A percentile compares a stretch with the other conserved stretches of the same genome.
Evolutionary conservation across 768 basidiomycete species (phyloP).

Genomic region (Boletus sensibilis): DNA sequence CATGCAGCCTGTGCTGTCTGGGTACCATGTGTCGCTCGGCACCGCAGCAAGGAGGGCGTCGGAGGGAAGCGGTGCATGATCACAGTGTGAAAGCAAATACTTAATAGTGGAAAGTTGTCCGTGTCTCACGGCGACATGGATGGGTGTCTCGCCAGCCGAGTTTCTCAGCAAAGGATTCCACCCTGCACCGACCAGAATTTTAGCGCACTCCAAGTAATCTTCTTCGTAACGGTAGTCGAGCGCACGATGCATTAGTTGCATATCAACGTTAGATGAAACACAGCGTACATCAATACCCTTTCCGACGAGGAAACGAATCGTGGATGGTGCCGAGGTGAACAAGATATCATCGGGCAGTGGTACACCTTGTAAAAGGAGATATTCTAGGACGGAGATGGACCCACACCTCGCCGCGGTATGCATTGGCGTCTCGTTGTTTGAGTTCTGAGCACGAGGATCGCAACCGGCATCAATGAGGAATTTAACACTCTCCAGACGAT

Average conservation of each 20-base stretch:
- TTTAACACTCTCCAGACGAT: background rate
- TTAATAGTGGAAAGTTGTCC: background rate
- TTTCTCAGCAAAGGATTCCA: background rate
- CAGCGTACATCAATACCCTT: background rate
- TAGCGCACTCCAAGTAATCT: background rate
- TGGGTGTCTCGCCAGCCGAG: background rate
- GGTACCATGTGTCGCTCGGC: background rate
- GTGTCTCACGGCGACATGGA: background rate
- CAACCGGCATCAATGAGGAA: slow-evolving; percentile 1
- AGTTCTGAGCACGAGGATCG: background rate
- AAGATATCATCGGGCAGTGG: background rate
- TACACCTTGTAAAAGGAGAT: background rate
- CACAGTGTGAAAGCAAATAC: background rate
- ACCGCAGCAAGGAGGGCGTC: background rate
- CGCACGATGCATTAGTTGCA: background rate
- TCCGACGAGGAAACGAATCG: background rate
- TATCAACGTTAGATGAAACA: background rate
- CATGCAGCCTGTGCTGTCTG: fast-evolving
- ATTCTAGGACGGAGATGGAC: background rate
- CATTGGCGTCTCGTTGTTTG: background rate
- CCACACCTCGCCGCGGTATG: background rate
- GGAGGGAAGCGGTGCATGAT: background rate
- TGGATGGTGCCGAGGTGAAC: background rate
- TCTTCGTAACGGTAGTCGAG: background rate
- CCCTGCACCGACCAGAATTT: background rate